Base-by-base conservation (phyloP, 2,329 filamentous ascomycete species). In the Aureobasidium sp. region DNA sequence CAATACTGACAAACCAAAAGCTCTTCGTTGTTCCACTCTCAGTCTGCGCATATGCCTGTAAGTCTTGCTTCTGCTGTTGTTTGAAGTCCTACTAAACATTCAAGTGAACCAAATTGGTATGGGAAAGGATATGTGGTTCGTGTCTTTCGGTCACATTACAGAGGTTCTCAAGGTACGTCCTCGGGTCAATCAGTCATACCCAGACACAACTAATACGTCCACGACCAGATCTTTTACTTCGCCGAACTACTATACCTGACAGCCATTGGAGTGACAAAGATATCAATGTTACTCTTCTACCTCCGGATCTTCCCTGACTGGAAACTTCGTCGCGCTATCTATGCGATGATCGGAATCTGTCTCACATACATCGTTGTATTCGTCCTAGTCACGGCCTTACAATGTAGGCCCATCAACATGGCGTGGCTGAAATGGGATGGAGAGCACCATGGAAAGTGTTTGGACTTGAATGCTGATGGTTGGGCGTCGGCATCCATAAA, bases 251-350 rank as follows among this genome's bases (percentile, higher is more conserved):
- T 72, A 17, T 72, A 73, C 65, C 70, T 72, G 53, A 50, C 71
- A 13, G 67, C 69, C 9, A 63, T 72, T 26, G 66, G 67, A 63
- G 66, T 74, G 48, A 73, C 69, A 61, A 75, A 75, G 62, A 65
- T 70, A 7, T 71, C 71, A 3, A 70, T 74, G 27, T 64, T 72
- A 8, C 68, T 68, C 27, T 68, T 73, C 8, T 73, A 74, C 64
- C 68, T 72, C 39, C 70, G 73, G 39, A 70, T 74, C 42, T 76
- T 75, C 57, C 67, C 67, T 20, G 63, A 73, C 10, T 62, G 66
- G 20, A 66, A 65, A 36, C 73, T 74, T 55, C 69, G 70, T 29
- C 65, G 67, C 17, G 65, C 65, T 13, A 70, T 68, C 53, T 68
- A 69, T 34, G 61, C 60, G 10, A 64, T 70, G 55, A 70, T 70